Conservation (phyloP, 2,329 filamentous ascomycete genomes). For the Zymoseptoria crescenta region DNA sequence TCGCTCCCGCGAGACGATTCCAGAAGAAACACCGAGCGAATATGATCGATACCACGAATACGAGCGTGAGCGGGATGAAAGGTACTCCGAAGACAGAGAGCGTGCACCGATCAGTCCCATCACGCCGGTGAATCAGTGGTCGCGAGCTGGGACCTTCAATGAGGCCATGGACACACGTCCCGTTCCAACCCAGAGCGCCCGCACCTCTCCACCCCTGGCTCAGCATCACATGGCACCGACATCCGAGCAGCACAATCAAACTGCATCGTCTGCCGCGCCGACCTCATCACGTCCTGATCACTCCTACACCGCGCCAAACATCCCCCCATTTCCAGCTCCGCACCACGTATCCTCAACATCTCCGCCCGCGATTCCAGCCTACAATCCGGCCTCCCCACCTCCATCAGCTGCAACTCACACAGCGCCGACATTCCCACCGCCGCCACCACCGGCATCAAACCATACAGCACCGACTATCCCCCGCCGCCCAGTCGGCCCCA, state of each 20-base stretch:
- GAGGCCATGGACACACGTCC: background rate
- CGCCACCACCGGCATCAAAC: background rate
- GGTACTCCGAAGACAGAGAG: conserved; percentile 1
- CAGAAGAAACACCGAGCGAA: background rate
- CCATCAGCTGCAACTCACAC: no score
- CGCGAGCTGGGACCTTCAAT: background rate
- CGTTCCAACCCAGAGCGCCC: background rate
- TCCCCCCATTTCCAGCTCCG: background rate
- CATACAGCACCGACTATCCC: background rate
- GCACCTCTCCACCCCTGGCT: background rate
- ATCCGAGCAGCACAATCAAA: background rate
- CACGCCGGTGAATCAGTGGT: background rate
- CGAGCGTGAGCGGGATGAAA: background rate
- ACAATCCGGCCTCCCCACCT: no score
- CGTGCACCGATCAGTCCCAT: conserved; percentile 4
- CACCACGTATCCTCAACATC: no score
- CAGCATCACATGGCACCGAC: background rate
- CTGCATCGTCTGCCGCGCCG: no score
- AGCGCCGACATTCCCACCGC: background rate
- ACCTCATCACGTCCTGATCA: background rate
- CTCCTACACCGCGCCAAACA: background rate
- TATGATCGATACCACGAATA: background rate
- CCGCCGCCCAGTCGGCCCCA: background rate
- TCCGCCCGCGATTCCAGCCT: no score
- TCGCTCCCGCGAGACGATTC: background rate